Evolutionary conservation across 2,329 filamentous ascomycete species (phyloP), one percentile per base, ranked within the genome.

Genomic region (Thelonectria discophora): DNA sequence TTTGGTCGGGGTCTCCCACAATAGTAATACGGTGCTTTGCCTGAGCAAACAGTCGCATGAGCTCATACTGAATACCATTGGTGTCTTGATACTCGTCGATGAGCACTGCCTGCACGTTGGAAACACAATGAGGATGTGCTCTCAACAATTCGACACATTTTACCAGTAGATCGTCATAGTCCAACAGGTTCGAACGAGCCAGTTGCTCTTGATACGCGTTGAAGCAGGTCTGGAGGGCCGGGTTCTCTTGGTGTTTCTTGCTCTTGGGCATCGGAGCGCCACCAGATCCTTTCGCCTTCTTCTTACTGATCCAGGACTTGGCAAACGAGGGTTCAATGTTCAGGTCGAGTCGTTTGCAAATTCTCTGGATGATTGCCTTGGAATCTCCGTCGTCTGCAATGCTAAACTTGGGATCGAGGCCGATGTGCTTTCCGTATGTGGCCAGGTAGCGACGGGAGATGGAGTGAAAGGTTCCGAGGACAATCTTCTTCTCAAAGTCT

Each of bases 41-140:
- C 62, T 92, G 88, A 2, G 94, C 92, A 70, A 99, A 89, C 1
- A 97, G 83, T 65, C 86, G 90, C 93, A 97, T 97, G 43, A 99
- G 81, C 69, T 97, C 93, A 72, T 97, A 98, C 76, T 99, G 94
- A 5, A 97, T 89, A 18, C 92, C 86, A 73, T 98, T 99, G 8
- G 94, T 98, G 77, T 99, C 94, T 77, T 99, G 94, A 65, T 97
- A 99, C 74, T 99, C 94, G 74, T 99, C 94, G 64, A 99, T 96
- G 47, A 99, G 83, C 7, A 98, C 93, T 0, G 92, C 88, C 75
- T 97, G 89, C 17, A 99, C 88, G 69, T 97, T 97, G 13, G 89
- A 89, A 3, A 97, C 94, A 71, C 94, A 97, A 13, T 86, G 82
- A 0, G 94, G 92, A 67, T 91, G 86, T 18, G 83, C 80, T 61